Conservation (phyloP, 2,329 filamentous ascomycete genomes). For the Dryadomyces quercivorus region DNA sequence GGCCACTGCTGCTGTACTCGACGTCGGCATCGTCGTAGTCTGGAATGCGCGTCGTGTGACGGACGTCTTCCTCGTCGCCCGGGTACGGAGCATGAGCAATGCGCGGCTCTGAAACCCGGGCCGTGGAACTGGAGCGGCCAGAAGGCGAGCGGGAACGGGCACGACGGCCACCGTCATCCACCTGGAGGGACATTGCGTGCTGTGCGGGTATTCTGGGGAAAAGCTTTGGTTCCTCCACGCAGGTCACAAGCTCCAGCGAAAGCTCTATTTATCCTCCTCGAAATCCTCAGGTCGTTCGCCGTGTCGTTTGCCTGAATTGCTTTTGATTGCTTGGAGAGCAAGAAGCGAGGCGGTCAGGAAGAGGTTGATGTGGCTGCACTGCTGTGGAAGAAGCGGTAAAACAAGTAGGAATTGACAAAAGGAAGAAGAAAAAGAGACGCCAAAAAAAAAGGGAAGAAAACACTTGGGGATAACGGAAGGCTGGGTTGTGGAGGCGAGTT, state of each 20-base stretch:
- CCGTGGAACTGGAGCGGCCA: conserved; percentile 20
- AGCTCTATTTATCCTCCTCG: too few relatives aligned
- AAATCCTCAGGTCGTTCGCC: too few relatives aligned
- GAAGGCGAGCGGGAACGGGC: conserved; percentile 35
- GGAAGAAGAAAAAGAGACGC: neutral
- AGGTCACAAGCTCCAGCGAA: neutral
- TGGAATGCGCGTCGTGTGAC: conserved; percentile 17
- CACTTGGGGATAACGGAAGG: neutral
- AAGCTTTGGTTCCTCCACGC: neutral
- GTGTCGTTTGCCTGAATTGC: too few relatives aligned
- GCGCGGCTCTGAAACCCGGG: conserved; percentile 4
- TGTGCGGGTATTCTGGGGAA: neutral
- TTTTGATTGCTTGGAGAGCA: too few relatives aligned
- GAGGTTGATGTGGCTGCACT: too few relatives aligned
- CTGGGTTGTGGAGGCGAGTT: neutral
- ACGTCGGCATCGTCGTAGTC: conserved; percentile 18
- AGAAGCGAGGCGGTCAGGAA: neutral
- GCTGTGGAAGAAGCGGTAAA: neutral
- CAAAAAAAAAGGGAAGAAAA: neutral
- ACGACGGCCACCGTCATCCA: conserved; percentile 31
- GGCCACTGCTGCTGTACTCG: conserved; percentile 15
- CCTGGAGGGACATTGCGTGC: conserved; percentile 37
- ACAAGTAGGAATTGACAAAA: neutral
- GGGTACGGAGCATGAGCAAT: conserved; percentile 33
- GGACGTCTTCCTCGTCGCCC: conserved; percentile 23